Conservation (phyloP, 1,284 basidiomycete genomes). For the Ceratobasidium sp. region DNA sequence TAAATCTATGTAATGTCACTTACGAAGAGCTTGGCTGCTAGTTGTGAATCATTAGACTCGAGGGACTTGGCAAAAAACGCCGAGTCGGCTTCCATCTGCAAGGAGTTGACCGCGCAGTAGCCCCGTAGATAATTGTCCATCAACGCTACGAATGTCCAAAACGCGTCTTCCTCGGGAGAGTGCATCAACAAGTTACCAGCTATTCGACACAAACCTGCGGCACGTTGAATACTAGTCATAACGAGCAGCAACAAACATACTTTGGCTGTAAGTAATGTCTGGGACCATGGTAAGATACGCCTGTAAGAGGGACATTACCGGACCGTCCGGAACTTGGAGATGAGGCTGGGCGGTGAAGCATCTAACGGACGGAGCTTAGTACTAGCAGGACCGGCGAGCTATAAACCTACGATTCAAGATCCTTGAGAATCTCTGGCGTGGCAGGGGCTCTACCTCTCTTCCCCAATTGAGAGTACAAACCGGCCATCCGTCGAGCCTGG, state of each 20-base stretch:
- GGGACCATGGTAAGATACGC: conserved; percentile 86
- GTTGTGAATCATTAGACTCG: conserved; percentile 72
- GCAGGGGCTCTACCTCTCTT: conserved; percentile 69
- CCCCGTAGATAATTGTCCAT: conserved; percentile 85
- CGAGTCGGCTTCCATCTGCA: conserved; percentile 84
- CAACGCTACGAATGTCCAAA: conserved; percentile 90
- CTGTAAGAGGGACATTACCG: conserved; percentile 72
- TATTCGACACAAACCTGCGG: conserved; percentile 77
- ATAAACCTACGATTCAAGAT: conserved; percentile 63
- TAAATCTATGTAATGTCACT: conserved; percentile 46
- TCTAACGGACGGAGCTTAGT: conserved; percentile 45
- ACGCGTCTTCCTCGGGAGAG: conserved; percentile 90
- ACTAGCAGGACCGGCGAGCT: conserved; percentile 40
- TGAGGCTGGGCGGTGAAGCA: conserved; percentile 67
- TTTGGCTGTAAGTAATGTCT: conserved; percentile 77
- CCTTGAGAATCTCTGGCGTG: conserved; percentile 71
- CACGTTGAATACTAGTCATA: conserved; percentile 39
- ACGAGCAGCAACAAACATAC: conserved; percentile 54
- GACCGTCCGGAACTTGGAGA: conserved; percentile 66
- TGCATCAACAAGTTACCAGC: conserved; percentile 84
- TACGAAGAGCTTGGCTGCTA: conserved; percentile 77
- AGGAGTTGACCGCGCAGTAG: conserved; percentile 80
- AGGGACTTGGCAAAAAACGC: conserved; percentile 81
- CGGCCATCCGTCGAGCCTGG: conserved; percentile 74
- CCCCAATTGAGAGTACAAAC: conserved; percentile 76